Evolutionary conservation across 2,329 filamentous ascomycete genomes (phyloP), one percentile per base, ranked within the genome.

Genomic region (Stylonectria norvegica): DNA sequence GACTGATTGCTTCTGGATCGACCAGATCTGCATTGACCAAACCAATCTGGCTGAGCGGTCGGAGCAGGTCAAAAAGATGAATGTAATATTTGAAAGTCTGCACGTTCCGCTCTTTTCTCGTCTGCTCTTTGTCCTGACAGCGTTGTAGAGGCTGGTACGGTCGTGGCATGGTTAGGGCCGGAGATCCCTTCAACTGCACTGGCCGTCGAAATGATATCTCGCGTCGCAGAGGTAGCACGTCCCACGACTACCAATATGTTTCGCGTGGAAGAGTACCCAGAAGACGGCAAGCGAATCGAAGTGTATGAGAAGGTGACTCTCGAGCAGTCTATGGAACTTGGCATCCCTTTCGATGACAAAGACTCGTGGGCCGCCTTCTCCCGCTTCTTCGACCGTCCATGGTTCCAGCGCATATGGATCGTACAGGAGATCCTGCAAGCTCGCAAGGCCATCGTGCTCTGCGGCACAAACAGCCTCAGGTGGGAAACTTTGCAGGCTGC

Each of bases 341-440:
- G 49, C 5, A 45, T 52, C 5, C 38, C 46, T 5, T 52, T 52
- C 16, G 37, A 45, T 3, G 43, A 52, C 2, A 3, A 18, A 2
- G 6, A 18, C 1, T 34, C 41, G 1, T 52, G 41, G 49, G 22
- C 20, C 3, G 43, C 47, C 8, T 48, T 52, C 4, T 37, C 33
- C 0, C 23, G 52, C 1, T 50, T 53, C 31, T 53, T 42, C 18
- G 41, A 50, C 9, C 29, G 39, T 6, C 34, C 50, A 10, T 54
- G 48, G 51, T 53, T 48, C 8, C 39, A 52, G 5, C 46, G 48
- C 1, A 49, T 53, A 20, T 54, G 50, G 50, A 50, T 43, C 3
- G 48, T 54, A 12, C 50, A 54, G 29, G 51, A 53, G 22, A 53
- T 53, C 12, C 42, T 53, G 1, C 50, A 44, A 27, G 50, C 49